Evolutionary conservation across 345 rosid species (phyloP), one percentile per base, ranked within the genome.

Genomic region (Theobroma cacao): DNA sequence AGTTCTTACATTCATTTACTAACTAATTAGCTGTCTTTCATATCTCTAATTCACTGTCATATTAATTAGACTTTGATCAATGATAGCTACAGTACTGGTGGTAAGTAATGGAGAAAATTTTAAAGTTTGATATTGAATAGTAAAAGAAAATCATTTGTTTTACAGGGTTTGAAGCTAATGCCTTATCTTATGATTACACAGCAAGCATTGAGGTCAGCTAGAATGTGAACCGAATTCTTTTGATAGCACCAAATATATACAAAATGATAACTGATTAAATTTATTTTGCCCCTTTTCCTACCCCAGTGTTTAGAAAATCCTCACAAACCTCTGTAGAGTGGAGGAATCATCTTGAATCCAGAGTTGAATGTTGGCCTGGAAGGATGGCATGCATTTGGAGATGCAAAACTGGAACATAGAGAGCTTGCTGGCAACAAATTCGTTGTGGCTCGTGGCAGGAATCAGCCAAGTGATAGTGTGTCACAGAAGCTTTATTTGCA

Each of bases 321-420:
- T 14, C 50, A 55, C 28, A 84, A 84, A 84, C 83, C 97, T 77
- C 98, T 91, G 60, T 91, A 94, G 45, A 70, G 80, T 62, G 97
- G 98, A 82, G 97, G 98, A 72, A 89, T 91, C 78, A 82, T 94
- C 7, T 36, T 41, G 36, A 92, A 94, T 80, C 89, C 96, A 61
- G 94, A 92, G 50, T 8, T 91, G 31, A 79, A 85, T 45, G 22
- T 75, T 11, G 93, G 96, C 9, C 47, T 85, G 58, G 75, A 45
- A 33, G 89, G 90, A 41, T 94, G 98, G 98, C 81, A 87, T n/a
- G 47, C 75, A 60, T 84, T 83, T 7, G 97, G 94, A 75, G 79
- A 78, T 48, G 83, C 88, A 3, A 87, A 81, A 78, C 48, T 90
- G 7, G 81, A 87, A 34, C 88, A 80, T 40, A 86, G 89, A 82